Percentiles rank a stretch among this genome's conserved stretches.
phyloP scores from a whole-genome alignment of 768 basidiomycete genomes.

The Rhodotorula babjevae region DNA sequence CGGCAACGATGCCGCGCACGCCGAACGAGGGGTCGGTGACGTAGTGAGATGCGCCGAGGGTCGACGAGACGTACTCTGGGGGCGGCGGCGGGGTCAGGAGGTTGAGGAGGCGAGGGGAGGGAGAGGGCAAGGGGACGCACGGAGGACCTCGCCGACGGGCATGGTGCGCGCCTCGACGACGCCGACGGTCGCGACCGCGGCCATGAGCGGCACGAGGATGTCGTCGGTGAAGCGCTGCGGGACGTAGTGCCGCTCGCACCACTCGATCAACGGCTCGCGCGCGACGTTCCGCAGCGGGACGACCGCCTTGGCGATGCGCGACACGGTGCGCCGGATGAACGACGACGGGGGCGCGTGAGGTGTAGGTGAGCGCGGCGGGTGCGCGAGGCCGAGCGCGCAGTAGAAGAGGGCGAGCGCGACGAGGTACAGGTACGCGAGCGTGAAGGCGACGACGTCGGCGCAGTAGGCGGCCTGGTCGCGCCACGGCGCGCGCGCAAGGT shows the following conservation, averaged over 20 bases:
- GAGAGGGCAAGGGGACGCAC: constrained; percentile 48
- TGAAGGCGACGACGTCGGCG: constrained; percentile 47
- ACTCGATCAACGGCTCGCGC: constrained; percentile 9
- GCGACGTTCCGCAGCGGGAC: constrained; percentile 1
- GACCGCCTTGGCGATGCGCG: neutral
- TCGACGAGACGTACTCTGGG: constrained; percentile 66
- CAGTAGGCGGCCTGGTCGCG: constrained; percentile 39
- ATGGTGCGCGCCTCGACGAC: constrained; percentile 54
- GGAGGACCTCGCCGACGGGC: constrained; percentile 63
- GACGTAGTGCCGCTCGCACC: constrained; percentile 44
- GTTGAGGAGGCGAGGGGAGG: constrained; percentile 66
- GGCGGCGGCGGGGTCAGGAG: constrained; percentile 47
- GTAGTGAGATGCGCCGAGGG: constrained; percentile 65
- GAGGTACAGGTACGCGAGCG: constrained; percentile 44
- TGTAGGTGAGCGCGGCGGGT: neutral
- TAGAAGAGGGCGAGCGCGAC: constrained; percentile 53
- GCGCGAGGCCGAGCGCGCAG: constrained; percentile 49
- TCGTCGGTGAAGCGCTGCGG: constrained; percentile 50
- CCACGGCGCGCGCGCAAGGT: constrained; percentile 21
- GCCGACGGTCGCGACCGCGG: constrained; percentile 57
- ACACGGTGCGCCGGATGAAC: neutral
- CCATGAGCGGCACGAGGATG: constrained; percentile 63
- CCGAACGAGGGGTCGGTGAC: constrained; percentile 55
- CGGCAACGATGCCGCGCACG: constrained; percentile 57
- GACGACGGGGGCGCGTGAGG: neutral